Conservation (phyloP, 2,329 filamentous ascomycete genomes). For the Chaetomium olivaceum region DNA sequence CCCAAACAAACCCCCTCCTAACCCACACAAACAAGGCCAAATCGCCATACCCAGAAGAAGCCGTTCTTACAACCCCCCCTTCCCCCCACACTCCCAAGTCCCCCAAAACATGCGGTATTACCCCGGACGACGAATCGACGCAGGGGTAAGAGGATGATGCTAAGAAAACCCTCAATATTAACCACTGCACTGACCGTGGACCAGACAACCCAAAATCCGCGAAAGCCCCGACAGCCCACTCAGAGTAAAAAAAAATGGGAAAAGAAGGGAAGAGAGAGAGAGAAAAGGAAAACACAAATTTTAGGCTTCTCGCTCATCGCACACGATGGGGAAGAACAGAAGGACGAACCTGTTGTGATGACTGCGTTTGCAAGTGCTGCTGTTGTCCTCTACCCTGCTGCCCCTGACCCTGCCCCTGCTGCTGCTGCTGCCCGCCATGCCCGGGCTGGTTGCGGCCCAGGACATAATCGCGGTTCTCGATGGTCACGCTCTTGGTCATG, state of each 20-base stretch:
- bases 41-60: background rate
- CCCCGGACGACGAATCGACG: conserved; percentile 14
- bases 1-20: background rate
- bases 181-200: background rate
- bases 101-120: background rate
- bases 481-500: conserved; percentile 92
- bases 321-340: conserved; percentile 21
- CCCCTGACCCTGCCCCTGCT: background rate
- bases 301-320: conserved; percentile 7
- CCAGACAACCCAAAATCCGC: background rate
- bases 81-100: background rate
- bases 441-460: conserved; percentile 27
- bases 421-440: conserved; percentile 6
- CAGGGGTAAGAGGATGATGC: conserved; percentile 15
- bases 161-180: conserved; percentile 12
- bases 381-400: background rate
- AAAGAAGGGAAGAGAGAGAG: background rate
- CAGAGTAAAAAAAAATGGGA: background rate
- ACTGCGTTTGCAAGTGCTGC: background rate
- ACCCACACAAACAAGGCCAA: background rate
- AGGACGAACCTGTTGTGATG: conserved; percentile 23
- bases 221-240: background rate
- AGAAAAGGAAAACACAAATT: background rate
- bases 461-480: conserved; percentile 81
- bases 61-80: background rate